These are phyloP conservation scores for Colletotrichum falcatum DNA, from an alignment of 2,329 filamentous ascomycete genomes.

Conservation along the genomic window DNA sequence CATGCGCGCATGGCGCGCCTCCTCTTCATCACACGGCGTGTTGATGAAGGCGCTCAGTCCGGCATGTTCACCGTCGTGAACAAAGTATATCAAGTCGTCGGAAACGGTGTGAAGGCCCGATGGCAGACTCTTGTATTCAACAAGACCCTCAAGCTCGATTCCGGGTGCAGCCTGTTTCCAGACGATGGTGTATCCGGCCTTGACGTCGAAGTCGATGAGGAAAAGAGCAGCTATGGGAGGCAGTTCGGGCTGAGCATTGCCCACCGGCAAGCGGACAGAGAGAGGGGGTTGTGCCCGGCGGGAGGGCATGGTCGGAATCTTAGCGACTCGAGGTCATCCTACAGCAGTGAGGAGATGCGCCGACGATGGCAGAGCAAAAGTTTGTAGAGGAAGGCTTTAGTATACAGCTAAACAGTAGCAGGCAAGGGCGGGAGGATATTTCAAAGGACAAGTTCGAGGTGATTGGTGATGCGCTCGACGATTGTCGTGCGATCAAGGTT, in stretches of 20 bases:
- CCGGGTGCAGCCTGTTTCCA: slow-evolving; percentile 83
- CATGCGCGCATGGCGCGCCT: slow-evolving; percentile 89
- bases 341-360: slow-evolving; percentile 14
- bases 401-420: not conserved
- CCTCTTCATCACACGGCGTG: slow-evolving; percentile 79
- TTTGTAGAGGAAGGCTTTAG: not conserved
- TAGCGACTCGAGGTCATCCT: slow-evolving; percentile 32
- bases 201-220: slow-evolving; percentile 92
- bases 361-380: not conserved
- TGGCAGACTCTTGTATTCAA: slow-evolving; percentile 96
- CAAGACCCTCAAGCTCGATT: slow-evolving; percentile 83
- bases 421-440: not conserved
- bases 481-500: slow-evolving; percentile 40
- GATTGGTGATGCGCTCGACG: slow-evolving; percentile 22
- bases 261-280: slow-evolving; percentile 51
- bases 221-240: slow-evolving; percentile 83
- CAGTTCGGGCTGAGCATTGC: slow-evolving; percentile 57
- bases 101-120: slow-evolving; percentile 91
- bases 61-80: slow-evolving; percentile 82
- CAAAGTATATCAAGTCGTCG: slow-evolving; percentile 93
- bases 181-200: slow-evolving; percentile 88
- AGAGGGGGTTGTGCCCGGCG: slow-evolving; percentile 55
- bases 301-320: slow-evolving; percentile 46
- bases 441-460: not conserved
- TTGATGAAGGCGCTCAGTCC: slow-evolving; percentile 95